phyloP scores from a whole-genome alignment of 805 yeast species.

The Vanderwaltozyma polyspora region DNA sequence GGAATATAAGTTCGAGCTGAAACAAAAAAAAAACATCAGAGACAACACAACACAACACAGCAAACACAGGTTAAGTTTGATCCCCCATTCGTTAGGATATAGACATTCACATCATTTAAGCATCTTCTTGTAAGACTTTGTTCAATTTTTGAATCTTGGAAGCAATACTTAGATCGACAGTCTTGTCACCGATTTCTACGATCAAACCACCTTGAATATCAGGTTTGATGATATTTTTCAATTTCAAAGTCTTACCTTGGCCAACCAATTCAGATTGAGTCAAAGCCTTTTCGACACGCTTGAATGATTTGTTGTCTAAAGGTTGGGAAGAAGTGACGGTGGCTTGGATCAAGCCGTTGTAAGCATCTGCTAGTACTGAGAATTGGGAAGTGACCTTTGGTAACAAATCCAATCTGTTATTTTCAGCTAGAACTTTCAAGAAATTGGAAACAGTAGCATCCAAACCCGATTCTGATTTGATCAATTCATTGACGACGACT shows the following conservation, averaged over 20 bases:
- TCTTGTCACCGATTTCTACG: constrained; percentile 93
- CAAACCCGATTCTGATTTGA: constrained; percentile 5
- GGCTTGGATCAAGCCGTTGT: constrained; percentile 87
- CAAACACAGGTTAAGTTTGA: no score
- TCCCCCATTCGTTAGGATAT: no score
- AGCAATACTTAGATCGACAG: constrained; percentile 85
- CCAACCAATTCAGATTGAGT: constrained; percentile 74
- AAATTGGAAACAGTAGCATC: constrained; percentile 47
- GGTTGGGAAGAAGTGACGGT: constrained; percentile 79
- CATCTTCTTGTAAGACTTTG: constrained; percentile 75
- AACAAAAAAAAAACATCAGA: no score
- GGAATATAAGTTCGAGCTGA: no score
- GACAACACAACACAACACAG: no score
- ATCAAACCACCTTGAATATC: constrained; percentile 91
- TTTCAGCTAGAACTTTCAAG: constrained; percentile 77
- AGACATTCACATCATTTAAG: no score
- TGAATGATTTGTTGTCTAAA: constrained; percentile 69
- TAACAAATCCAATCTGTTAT: constrained; percentile 79
- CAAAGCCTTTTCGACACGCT: constrained; percentile 69
- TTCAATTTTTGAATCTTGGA: constrained; percentile 80
- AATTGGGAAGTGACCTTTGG: constrained; percentile 58
- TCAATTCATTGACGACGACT: constrained; percentile 51
- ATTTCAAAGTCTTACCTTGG: constrained; percentile 71
- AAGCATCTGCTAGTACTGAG: constrained; percentile 70
- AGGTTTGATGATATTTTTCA: constrained; percentile 74